Base-by-base conservation (phyloP, 495 filamentous ascomycete species). In the Ramalina peruviana region DNA sequence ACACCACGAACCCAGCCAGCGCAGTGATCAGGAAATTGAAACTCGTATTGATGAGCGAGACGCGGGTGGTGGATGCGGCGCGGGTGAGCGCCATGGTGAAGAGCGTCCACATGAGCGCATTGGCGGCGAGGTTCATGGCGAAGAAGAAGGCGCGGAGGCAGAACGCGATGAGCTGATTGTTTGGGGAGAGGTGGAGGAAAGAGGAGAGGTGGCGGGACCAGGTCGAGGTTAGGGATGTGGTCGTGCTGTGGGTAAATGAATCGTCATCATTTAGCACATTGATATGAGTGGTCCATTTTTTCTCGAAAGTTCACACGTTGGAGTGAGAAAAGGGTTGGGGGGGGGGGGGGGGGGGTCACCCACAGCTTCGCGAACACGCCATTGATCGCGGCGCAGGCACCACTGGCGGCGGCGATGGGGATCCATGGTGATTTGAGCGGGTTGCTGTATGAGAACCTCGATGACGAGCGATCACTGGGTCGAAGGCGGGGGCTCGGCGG, bases 311-410 rank as follows among this genome's bases (percentile, higher is more conserved):
- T 20, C 19, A 20, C 9, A 20, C 19, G 19, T 20, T 20, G 30
- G 12, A 33, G 30, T 3, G 9, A 33, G 30, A 3, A 6, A 39
- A 20, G 37, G 36, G n/a, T n/a, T n/a, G n/a, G n/a, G 43, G 25
- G 17, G 5, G 38, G 11, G 36, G 19, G 40, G 26, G n/a, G 33
- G 36, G 17, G 20, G 17, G 41, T 36, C 52, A 69, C 76, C 59
- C 73, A 93, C 86, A 98, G 69, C 65, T 96, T 98, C 1, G 92
- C 92, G 68, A 97, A 98, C 21, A 94, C 83, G 27, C 92, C 90
- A 58, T 98, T 98, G 57, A 92, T 78, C 36, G 88, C 87, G 13
- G 92, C 92, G 64, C 88, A 96, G 9, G 82, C 80, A 36, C 92
- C 92, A 63, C 85, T 92, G 37, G 85, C 79, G 36, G 93, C 57